Percentiles rank a stretch among this genome's conserved stretches.
phyloP scores from a whole-genome alignment of 371 early-diverging fungal species.

The Funneliformis caledonium region DNA sequence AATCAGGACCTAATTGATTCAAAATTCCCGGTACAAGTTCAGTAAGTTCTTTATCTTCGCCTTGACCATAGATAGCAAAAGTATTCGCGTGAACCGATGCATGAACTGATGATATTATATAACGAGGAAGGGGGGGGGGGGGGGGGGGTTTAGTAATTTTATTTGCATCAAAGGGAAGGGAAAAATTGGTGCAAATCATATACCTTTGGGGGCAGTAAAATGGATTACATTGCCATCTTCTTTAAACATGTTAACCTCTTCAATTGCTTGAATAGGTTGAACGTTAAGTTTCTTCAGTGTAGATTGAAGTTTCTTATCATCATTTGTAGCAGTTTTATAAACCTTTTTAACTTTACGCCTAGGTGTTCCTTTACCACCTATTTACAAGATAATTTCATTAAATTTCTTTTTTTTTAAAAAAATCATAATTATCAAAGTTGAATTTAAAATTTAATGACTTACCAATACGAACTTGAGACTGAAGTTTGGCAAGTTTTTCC shows the following conservation, averaged over 20 bases:
- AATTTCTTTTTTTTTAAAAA: no score
- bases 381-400: constrained; percentile 1
- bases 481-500: constrained; percentile 95
- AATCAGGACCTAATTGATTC: constrained; percentile 95
- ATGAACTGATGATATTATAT: constrained; percentile 59
- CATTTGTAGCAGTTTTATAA: constrained; percentile 63
- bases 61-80: constrained; percentile 88
- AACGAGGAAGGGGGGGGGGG: no score
- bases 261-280: constrained; percentile 85
- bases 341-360: constrained; percentile 92
- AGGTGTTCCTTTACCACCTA: constrained; percentile 80
- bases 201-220: constrained; percentile 91
- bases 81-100: constrained; percentile 89
- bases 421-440: no score
- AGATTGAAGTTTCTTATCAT: constrained; percentile 90
- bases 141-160: background rate
- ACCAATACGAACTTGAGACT: constrained; percentile 91
- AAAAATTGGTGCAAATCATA: background rate
- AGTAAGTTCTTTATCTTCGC: constrained; percentile 88
- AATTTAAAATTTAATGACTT: constrained; percentile 55
- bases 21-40: constrained; percentile 94
- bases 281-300: constrained; percentile 88
- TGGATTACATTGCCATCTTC: constrained; percentile 93
- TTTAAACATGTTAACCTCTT: constrained; percentile 99
- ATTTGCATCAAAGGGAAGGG: background rate